phyloP scores from a whole-genome alignment of 768 basidiomycete species.

The Fomitopsis pulvina region DNA sequence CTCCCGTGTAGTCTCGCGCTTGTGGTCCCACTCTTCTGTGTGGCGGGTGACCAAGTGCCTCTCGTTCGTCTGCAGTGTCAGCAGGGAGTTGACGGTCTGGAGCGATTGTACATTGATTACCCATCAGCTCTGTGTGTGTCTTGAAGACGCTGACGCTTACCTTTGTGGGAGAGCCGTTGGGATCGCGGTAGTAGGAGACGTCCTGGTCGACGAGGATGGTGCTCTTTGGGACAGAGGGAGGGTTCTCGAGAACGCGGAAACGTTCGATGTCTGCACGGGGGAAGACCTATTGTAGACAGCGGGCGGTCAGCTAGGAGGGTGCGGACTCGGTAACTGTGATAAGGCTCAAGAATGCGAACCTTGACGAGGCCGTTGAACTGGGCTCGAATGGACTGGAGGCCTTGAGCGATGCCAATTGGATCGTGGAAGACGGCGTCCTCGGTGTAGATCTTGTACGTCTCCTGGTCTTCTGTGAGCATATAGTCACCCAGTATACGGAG shows the following conservation, averaged over 20 bases:
- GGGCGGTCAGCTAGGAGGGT: background rate
- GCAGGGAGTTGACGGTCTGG: slow-evolving; percentile 34
- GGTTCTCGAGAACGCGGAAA: slow-evolving; percentile 36
- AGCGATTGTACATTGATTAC: background rate
- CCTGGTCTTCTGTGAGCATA: slow-evolving; percentile 16
- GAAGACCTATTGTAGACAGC: slow-evolving; percentile 24
- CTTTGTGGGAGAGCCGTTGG: slow-evolving; percentile 35
- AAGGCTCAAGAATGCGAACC: slow-evolving; percentile 15
- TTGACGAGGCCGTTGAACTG: slow-evolving; percentile 41
- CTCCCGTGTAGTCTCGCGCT: slow-evolving; percentile 26
- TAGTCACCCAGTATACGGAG: background rate
- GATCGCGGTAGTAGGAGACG: slow-evolving; percentile 36
- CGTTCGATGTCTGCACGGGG: slow-evolving; percentile 35
- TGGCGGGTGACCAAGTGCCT: slow-evolving; percentile 31
- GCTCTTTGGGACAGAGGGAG: slow-evolving; percentile 28
- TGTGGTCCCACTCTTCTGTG: slow-evolving; percentile 41
- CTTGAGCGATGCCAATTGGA: slow-evolving; percentile 38
- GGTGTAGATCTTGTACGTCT: slow-evolving; percentile 37
- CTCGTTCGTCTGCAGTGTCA: slow-evolving; percentile 34
- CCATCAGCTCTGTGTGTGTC: background rate
- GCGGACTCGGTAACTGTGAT: background rate
- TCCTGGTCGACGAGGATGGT: slow-evolving; percentile 42
- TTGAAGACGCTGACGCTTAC: slow-evolving; percentile 10
- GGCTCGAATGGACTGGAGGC: slow-evolving; percentile 31
- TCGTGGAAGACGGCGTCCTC: slow-evolving; percentile 38